These are phyloP conservation scores for Boletellus ananiceps DNA, from an alignment of 768 basidiomycete genomes.

Conservation along the genomic window DNA sequence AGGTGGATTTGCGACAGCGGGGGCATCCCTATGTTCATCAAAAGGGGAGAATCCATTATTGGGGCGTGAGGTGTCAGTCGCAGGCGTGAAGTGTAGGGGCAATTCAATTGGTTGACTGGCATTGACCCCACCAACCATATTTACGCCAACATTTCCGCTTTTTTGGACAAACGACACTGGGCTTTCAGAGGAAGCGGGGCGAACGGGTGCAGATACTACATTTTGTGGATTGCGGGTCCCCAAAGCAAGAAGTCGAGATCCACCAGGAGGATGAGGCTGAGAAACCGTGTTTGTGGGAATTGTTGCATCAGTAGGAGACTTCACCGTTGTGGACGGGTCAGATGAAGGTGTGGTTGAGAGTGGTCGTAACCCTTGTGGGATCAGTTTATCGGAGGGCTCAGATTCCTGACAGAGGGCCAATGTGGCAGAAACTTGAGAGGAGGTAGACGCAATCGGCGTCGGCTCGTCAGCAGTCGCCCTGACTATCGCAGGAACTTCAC, in stretches of 20 bases:
- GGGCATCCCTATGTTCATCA: slow-evolving; percentile 38
- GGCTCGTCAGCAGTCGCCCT: slow-evolving; percentile 2
- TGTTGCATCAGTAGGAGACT: slow-evolving; percentile 38
- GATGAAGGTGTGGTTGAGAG: slow-evolving; percentile 31
- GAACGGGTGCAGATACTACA: slow-evolving; percentile 12
- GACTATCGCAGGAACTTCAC: background rate
- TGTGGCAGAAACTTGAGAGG: slow-evolving; percentile 8
- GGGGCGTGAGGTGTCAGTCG: slow-evolving; percentile 10
- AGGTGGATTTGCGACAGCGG: slow-evolving; percentile 5
- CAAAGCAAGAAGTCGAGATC: slow-evolving; percentile 43
- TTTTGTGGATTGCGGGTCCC: slow-evolving; percentile 26
- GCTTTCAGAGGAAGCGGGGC: slow-evolving; percentile 21
- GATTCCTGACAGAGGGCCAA: slow-evolving; percentile 14
- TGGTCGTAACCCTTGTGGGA: slow-evolving; percentile 32
- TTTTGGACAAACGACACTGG: slow-evolving; percentile 22
- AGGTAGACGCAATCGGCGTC: slow-evolving; percentile 8
- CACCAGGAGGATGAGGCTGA: slow-evolving; percentile 38
- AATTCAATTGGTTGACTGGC: slow-evolving; percentile 14
- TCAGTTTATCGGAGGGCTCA: slow-evolving; percentile 17
- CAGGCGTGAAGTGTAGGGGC: slow-evolving; percentile 10
- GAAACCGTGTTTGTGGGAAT: slow-evolving; percentile 30
- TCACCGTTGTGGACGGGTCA: slow-evolving; percentile 17
- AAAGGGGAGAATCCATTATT: slow-evolving; percentile 51
- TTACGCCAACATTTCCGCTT: slow-evolving; percentile 14
- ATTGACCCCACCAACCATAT: slow-evolving; percentile 8